Conservation (phyloP, 2,329 filamentous ascomycete genomes). For the Diaporthe sp. region DNA sequence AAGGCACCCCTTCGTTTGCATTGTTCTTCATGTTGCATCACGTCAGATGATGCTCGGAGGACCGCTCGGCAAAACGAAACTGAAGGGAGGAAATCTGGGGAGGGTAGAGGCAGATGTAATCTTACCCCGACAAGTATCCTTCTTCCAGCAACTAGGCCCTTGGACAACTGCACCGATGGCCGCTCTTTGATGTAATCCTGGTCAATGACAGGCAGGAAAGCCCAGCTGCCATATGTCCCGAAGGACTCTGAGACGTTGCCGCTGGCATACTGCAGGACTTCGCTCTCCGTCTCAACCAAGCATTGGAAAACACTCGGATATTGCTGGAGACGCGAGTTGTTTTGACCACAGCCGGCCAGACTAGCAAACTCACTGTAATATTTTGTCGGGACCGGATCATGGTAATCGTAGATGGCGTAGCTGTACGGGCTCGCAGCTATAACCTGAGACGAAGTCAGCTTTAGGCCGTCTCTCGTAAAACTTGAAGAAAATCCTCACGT, state of each 20-base stretch:
- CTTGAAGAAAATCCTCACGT: constrained; percentile 41
- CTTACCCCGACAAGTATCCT: constrained; percentile 39
- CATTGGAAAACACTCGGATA: constrained; percentile 46
- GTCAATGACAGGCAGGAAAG: constrained; percentile 49
- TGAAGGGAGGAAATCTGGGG: too few relatives aligned
- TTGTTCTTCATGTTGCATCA: constrained; percentile 46
- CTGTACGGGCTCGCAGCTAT: constrained; percentile 48
- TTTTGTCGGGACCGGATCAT: constrained; percentile 43
- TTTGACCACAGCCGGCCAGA: constrained; percentile 45
- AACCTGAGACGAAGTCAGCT: constrained; percentile 40
- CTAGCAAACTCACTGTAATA: constrained; percentile 47
- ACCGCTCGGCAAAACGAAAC: background rate
- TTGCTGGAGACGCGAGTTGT: constrained; percentile 24
- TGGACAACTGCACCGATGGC: constrained; percentile 36
- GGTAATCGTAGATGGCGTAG: constrained; percentile 45
- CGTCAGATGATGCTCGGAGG: background rate
- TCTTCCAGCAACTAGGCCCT: constrained; percentile 41
- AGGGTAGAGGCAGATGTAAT: background rate
- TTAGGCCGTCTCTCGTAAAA: background rate
- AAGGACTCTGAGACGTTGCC: constrained; percentile 47
- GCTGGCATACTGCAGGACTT: constrained; percentile 48
- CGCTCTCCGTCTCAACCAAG: constrained; percentile 46
- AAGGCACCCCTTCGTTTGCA: constrained; percentile 51
- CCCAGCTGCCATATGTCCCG: constrained; percentile 49
- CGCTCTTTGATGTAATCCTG: constrained; percentile 47